Evolutionary conservation across 768 basidiomycete genomes (phyloP).

Genomic region (Podaxis sp.): DNA sequence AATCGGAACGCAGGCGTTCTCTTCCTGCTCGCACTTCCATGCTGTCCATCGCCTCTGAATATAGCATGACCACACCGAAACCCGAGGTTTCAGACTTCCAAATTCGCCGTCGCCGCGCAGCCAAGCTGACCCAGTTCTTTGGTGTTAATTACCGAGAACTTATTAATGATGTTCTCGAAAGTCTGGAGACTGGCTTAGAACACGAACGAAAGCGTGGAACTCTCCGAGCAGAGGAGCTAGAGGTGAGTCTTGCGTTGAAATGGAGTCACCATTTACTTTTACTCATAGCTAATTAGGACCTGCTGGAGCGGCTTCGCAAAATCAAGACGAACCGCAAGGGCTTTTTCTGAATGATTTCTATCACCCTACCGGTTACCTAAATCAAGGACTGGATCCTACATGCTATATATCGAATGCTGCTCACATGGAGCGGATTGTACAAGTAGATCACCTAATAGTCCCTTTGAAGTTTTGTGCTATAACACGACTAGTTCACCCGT

Average conservation of each 20-base stretch:
- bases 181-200: slow-evolving; percentile 73
- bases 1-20: slow-evolving; percentile 67
- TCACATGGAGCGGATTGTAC: slow-evolving; percentile 16
- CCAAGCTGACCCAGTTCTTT: slow-evolving; percentile 86
- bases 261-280: background rate
- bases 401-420: slow-evolving; percentile 11
- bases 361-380: slow-evolving; percentile 12
- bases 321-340: slow-evolving; percentile 52
- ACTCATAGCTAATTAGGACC: slow-evolving; percentile 39
- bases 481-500: slow-evolving; percentile 79
- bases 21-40: slow-evolving; percentile 66
- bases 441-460: slow-evolving; percentile 17
- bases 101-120: slow-evolving; percentile 68
- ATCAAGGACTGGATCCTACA: slow-evolving; percentile 9
- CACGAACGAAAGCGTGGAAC: slow-evolving; percentile 67
- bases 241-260: slow-evolving; percentile 48
- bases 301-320: slow-evolving; percentile 53
- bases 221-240: slow-evolving; percentile 65
- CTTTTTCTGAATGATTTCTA: slow-evolving; percentile 12
- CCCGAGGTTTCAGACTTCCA: slow-evolving; percentile 62
- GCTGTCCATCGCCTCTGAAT: slow-evolving; percentile 57
- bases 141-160: slow-evolving; percentile 82
- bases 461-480: slow-evolving; percentile 26
- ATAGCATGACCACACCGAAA: slow-evolving; percentile 38
- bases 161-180: slow-evolving; percentile 75